Evolutionary conservation across 257 asterid genomes (phyloP), one percentile per base, ranked within the genome.

Genomic region (Ballota nigra): DNA sequence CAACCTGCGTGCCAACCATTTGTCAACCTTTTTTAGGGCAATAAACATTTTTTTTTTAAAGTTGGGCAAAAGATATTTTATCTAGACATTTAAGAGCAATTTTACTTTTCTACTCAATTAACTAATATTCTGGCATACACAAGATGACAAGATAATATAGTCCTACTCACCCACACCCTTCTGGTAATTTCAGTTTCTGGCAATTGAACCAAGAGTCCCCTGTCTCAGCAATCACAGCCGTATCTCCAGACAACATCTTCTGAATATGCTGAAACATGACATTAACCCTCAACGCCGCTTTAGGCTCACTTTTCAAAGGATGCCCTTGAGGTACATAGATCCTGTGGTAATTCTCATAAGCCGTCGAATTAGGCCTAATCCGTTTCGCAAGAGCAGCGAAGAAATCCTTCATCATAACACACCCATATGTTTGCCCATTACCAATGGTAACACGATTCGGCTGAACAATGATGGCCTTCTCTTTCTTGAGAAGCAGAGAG

Each of bases 171-270:
- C 85, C 82, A 52, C 85, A 81, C 9, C 75, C 78, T 5, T 52
- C 40, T 22, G 85, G 85, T 13, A 81, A 45, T 45, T 77, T 74
- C 31, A 80, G 61, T 13, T 80, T 80, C 77, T 80, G 84, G 63
- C 84, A 80, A 55, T 80, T 80, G 59, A 80, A 80, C 84, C 84
- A 80, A 1, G 84, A 80, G 36, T 80, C 84, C 18, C 84, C 82
- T 0, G 84, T 80, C 63, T 81, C 85, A 15, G 82, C 80, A 23
- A 81, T 73, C 28, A 81, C 78, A 18, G 85, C 82, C 0, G 78
- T 81, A 8, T 77, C 70, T 3, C 78, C 71, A 0, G 85, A 73
- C 72, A 81, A 31, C 78, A 80, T 80, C 64, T 74, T 69, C 77
- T 80, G 84, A n/a, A 80, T 66, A 33, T 80, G 82, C 58, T 65